Base-by-base conservation (phyloP, 495 filamentous ascomycete species). In the Acidiella bohemica region DNA sequence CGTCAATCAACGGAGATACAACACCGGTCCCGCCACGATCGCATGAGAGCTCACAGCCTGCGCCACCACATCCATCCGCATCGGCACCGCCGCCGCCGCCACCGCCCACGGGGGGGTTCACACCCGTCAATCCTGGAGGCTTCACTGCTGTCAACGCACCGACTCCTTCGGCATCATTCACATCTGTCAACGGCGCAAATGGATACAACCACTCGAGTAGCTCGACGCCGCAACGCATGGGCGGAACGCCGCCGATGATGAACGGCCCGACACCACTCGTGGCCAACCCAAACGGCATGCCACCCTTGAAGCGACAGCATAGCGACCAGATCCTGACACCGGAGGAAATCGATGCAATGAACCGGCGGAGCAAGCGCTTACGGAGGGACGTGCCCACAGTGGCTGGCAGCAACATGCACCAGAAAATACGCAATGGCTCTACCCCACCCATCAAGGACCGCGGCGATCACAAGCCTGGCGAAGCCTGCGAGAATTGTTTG, bases 391-490 rank as follows among this genome's bases (percentile, higher is more conserved):
- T 74, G 28, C 77, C 80, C 38, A 88, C 88, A 13, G 81, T 96
- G 42, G 85, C 84, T 46, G 90, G 92, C 21, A 94, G 87, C 26
- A 85, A 95, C 63, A 97, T 96, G 90, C 88, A 81, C 41, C 68
- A 93, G 43, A 80, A 86, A 31, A 84, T 85, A 27, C 76, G 81
- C 8, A 78, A 71, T 14, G 80, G 84, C 4, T 73, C 79, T 43
- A 70, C 76, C 11, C 46, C 38, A 22, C 16, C 52, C 37, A 69
- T 76, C 41, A 66, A 70, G 26, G 84, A 85, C 27, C 71, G 68
- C 37, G 77, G 76, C 49, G 68, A 70, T 17, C 67, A 70, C 19
- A 73, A 72, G 47, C 71, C 75, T 3, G 85, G 84, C 51, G 84
- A 94, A 66, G 82, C 88, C 61, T 99, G 90, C 53, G 86, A 96